Conservation (phyloP, 371 early-diverging fungal genomes). For the Rhizopus microsporus region DNA sequence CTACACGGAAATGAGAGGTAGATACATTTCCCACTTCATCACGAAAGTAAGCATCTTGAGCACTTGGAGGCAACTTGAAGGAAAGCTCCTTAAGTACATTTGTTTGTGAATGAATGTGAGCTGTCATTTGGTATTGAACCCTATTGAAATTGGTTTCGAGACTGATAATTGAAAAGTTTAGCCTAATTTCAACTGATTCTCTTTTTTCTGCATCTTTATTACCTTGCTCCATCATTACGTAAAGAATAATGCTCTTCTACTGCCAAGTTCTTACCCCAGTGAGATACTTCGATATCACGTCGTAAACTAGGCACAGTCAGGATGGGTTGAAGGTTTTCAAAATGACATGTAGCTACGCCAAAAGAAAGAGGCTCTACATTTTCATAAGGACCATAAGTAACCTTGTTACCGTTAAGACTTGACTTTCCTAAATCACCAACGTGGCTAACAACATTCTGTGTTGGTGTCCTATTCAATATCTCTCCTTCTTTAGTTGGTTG, state of each 20-base stretch:
- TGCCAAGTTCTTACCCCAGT: slow-evolving; percentile 81
- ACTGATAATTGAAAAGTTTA: slow-evolving; percentile 33
- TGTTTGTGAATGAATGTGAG: slow-evolving; percentile 53
- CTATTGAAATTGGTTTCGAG: slow-evolving; percentile 78
- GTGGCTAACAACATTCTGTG: slow-evolving; percentile 43
- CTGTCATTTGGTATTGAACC: slow-evolving; percentile 60
- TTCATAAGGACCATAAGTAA: slow-evolving; percentile 80
- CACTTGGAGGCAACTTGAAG: slow-evolving; percentile 67
- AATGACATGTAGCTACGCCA: slow-evolving; percentile 59
- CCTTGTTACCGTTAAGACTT: slow-evolving; percentile 48
- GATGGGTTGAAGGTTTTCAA: slow-evolving; percentile 63
- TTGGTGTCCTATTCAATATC: slow-evolving; percentile 28
- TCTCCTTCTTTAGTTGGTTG: background rate
- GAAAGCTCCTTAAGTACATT: slow-evolving; percentile 59
- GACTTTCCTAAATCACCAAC: slow-evolving; percentile 34
- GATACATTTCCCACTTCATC: slow-evolving; percentile 98
- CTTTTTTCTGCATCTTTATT: slow-evolving; percentile 21
- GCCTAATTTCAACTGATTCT: background rate
- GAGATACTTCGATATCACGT: slow-evolving; percentile 83
- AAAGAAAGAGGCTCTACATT: slow-evolving; percentile 47
- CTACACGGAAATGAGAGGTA: slow-evolving; percentile 74
- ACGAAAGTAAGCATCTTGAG: slow-evolving; percentile 79
- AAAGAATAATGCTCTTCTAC: slow-evolving; percentile 86
- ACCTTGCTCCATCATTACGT: slow-evolving; percentile 81
- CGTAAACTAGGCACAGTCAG: slow-evolving; percentile 64